Percentiles rank a stretch among this genome's conserved stretches.
phyloP scores from a whole-genome alignment of 768 basidiomycete species.

The Podaxis sp. region DNA sequence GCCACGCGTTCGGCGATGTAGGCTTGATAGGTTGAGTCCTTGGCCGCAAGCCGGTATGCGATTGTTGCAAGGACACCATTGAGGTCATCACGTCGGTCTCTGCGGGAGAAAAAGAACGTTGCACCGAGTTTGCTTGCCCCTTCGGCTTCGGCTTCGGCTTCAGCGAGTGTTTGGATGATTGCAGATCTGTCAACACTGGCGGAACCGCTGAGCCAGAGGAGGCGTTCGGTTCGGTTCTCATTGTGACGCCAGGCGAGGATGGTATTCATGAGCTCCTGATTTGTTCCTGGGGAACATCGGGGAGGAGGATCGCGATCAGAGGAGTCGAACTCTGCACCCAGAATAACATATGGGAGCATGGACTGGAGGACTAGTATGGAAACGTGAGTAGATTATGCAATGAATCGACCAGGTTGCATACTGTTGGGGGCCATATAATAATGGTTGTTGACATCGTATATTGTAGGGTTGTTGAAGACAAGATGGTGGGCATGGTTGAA shows the following conservation, averaged over 20 bases:
- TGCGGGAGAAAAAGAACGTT: conserved; percentile 23
- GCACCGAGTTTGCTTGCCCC: conserved; percentile 12
- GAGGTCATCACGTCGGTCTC: background rate
- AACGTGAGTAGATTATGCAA: no score
- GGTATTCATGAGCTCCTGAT: conserved; percentile 12
- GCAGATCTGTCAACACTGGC: conserved; percentile 28
- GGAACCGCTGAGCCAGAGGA: conserved; percentile 25
- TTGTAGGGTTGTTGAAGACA: background rate
- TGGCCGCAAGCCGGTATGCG: conserved; percentile 22
- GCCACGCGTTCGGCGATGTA: conserved; percentile 13
- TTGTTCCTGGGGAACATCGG: conserved; percentile 21
- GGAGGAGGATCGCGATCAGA: conserved; percentile 19
- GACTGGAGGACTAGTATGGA: background rate
- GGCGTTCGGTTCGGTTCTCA: background rate
- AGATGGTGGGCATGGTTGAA: background rate
- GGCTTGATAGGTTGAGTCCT: background rate
- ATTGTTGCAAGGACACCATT: conserved; percentile 21
- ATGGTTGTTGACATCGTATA: background rate
- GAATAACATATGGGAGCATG: background rate
- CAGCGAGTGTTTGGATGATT: conserved; percentile 30
- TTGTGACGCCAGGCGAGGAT: conserved; percentile 18
- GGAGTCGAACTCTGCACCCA: conserved; percentile 20
- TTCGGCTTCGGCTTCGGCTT: conserved; percentile 9
- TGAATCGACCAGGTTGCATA: background rate
- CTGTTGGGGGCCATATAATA: background rate